These are phyloP conservation scores for Herpetospermum pedunculosum DNA, from an alignment of 306 rosid species.

Conservation along the genomic window DNA sequence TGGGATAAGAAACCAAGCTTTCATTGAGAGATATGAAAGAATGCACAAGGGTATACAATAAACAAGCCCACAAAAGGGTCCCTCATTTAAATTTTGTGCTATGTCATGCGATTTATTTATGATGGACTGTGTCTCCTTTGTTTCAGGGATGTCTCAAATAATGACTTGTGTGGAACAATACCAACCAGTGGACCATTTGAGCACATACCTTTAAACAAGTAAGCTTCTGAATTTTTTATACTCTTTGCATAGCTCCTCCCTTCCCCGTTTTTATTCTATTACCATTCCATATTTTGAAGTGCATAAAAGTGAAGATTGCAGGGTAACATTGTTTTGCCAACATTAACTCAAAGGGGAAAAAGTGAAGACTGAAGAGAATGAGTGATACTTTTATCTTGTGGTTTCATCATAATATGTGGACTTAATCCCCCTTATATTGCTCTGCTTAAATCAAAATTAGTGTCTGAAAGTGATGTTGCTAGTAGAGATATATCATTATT, in stretches of 20 bases:
- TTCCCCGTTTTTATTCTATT: neutral
- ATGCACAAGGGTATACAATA: too few relatives aligned
- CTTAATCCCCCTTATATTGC: neutral
- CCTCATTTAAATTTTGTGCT: neutral
- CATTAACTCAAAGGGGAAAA: neutral
- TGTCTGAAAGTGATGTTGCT: neutral
- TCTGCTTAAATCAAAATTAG: neutral
- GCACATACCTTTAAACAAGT: slow-evolving; percentile 83
- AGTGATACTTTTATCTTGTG: neutral
- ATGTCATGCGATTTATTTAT: neutral
- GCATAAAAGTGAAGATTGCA: neutral
- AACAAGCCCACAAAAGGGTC: too few relatives aligned
- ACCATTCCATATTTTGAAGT: neutral
- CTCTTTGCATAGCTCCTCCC: neutral
- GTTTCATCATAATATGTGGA: neutral
- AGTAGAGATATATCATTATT: neutral
- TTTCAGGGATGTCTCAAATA: slow-evolving; percentile 83
- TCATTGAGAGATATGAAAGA: too few relatives aligned
- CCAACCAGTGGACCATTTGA: slow-evolving; percentile 84
- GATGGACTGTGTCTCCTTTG: neutral
- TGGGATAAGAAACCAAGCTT: too few relatives aligned
- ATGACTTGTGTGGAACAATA: slow-evolving; percentile 81
- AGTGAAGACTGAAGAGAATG: neutral
- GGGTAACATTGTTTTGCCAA: neutral
- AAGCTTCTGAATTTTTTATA: slow-evolving; percentile 16